Percentiles rank a stretch among this genome's conserved stretches.
These are phyloP conservation scores for Hamamelis virginiana DNA, from an alignment of 164 flowering plant genomes.

Conservation along the genomic window DNA sequence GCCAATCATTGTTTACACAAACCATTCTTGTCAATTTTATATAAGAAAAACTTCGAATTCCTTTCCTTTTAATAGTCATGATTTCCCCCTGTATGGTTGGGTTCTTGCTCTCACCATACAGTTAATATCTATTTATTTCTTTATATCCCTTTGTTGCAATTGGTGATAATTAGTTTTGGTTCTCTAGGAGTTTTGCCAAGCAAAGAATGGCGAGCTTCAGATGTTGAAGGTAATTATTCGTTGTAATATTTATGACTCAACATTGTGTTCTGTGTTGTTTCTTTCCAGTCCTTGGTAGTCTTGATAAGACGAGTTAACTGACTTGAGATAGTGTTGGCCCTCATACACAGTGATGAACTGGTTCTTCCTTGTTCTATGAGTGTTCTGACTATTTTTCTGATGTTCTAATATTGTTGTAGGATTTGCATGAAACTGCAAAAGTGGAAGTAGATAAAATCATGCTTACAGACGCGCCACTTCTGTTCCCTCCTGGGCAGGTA, in stretches of 20 bases:
- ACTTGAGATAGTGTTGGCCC: background rate
- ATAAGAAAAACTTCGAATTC: background rate
- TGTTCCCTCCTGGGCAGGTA: conserved; percentile 98
- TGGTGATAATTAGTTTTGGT: conserved; percentile 16
- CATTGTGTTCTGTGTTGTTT: background rate
- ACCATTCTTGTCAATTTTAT: background rate
- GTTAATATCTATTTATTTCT: background rate
- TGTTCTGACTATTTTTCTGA: background rate
- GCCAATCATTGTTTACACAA: background rate
- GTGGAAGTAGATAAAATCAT: conserved; percentile 70
- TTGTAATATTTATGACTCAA: conserved; percentile 1
- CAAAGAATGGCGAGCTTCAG: conserved; percentile 39
- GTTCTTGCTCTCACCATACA: background rate
- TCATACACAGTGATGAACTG: background rate
- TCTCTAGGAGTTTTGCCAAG: conserved; percentile 55
- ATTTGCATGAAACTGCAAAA: conserved; percentile 53
- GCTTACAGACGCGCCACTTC: conserved; percentile 93
- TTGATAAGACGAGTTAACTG: background rate
- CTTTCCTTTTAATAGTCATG: background rate
- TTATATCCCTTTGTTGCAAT: background rate
- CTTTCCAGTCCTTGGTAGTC: background rate
- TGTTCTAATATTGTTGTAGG: conserved; percentile 31
- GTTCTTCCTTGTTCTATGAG: background rate
- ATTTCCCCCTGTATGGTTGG: background rate
- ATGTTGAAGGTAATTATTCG: conserved; percentile 42